A percentile compares a stretch with the other conserved stretches of the same genome.
Evolutionary conservation across 179 eudicot species (phyloP).

Genomic region (Sideroxylon spinosum): DNA sequence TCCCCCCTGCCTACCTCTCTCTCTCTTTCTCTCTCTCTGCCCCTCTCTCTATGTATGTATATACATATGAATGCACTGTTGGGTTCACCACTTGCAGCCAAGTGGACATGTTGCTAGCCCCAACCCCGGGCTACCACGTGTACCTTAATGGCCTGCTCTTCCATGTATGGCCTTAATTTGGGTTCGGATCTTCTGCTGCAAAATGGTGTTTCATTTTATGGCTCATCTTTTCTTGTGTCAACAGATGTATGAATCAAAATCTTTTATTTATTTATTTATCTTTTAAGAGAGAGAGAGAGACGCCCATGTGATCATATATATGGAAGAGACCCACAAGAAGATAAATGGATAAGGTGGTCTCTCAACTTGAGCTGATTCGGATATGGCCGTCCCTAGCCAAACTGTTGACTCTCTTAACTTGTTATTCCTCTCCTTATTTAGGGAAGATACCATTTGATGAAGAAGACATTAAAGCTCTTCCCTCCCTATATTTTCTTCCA

Average conservation of each 20-base stretch:
- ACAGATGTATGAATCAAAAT: no score
- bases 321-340: slow-evolving; percentile 1
- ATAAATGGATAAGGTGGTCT: slow-evolving; percentile 12
- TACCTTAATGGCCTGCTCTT: background rate
- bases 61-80: no score
- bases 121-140: background rate
- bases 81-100: background rate
- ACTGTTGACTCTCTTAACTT: background rate
- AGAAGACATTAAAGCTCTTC: background rate
- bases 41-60: no score
- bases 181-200: no score
- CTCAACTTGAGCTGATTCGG: slow-evolving; percentile 18
- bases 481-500: background rate
- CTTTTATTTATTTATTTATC: no score
- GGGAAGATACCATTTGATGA: background rate
- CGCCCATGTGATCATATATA: background rate
- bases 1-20: background rate
- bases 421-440: background rate
- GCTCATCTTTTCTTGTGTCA: no score
- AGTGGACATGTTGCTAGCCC: slow-evolving; percentile 1
- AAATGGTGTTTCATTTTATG: background rate
- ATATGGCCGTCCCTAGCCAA: slow-evolving; percentile 10
- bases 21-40: slow-evolving; percentile 7
- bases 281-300: background rate
- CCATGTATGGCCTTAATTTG: background rate